Conservation (phyloP, 495 filamentous ascomycete species). For the Rhypophila decipiens region DNA sequence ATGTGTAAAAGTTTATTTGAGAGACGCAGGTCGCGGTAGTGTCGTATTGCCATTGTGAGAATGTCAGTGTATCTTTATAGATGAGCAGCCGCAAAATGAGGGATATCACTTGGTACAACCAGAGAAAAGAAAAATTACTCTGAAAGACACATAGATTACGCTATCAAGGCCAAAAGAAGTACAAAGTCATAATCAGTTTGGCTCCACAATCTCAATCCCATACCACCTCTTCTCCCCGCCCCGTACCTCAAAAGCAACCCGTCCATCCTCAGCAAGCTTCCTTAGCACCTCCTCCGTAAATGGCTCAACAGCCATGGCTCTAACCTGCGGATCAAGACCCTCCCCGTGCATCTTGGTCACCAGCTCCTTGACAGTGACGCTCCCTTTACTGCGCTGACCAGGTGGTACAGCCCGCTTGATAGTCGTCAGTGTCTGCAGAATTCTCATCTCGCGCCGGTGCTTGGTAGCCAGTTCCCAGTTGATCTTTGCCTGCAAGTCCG, state of each 20-base stretch:
- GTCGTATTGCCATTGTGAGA: too few relatives aligned
- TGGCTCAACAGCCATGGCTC: slow-evolving; percentile 34
- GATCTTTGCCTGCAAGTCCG: slow-evolving; percentile 46
- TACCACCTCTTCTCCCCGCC: slow-evolving; percentile 41
- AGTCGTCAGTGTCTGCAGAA: slow-evolving; percentile 50
- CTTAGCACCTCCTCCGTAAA: slow-evolving; percentile 42
- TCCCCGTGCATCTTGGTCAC: slow-evolving; percentile 34
- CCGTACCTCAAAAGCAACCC: slow-evolving; percentile 39
- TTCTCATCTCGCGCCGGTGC: slow-evolving; percentile 62
- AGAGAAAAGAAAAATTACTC: too few relatives aligned
- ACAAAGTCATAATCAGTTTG: too few relatives aligned
- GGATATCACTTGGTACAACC: too few relatives aligned
- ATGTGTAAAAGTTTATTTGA: too few relatives aligned
- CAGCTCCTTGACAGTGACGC: slow-evolving; percentile 33
- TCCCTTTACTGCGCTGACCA: slow-evolving; percentile 4
- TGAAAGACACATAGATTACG: too few relatives aligned
- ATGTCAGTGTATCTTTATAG: too few relatives aligned
- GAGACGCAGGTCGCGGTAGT: too few relatives aligned
- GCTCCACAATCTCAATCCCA: slow-evolving; percentile 6
- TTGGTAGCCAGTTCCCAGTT: slow-evolving; percentile 67
- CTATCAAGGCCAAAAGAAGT: too few relatives aligned
- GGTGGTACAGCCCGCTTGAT: too few relatives aligned
- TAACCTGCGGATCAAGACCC: slow-evolving; percentile 18
- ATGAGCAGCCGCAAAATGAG: too few relatives aligned
- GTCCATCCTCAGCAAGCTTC: slow-evolving; percentile 45